Base-by-base conservation (phyloP, 2,329 filamentous ascomycete species). In the Sphaerostilbella broomeana region DNA sequence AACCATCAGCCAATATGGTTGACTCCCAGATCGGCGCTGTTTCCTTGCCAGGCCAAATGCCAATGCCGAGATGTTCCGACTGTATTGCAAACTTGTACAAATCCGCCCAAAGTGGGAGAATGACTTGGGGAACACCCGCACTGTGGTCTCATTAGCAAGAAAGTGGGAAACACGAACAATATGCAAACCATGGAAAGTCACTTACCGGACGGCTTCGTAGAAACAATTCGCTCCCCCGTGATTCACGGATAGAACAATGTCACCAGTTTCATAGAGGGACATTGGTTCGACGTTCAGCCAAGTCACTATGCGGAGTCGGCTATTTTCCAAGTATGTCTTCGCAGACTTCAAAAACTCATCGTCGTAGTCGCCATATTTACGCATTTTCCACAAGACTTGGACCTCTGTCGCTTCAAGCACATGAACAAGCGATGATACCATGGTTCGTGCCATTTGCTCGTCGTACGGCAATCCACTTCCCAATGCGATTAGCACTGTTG, bases 401-500 rank as follows among this genome's bases (percentile, higher is more conserved):
- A 53, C 32, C 2, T 52, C 31, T 3, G 48, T 48, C 25, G 39
- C 40, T 5, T 50, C 45, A 10, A 60, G 37, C 6, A 51, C 42
- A 3, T 29, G 28, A 3, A 36, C 27, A 7, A 62, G 24, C 2
- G 53, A 55, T 3, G 35, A 25, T 0, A 48, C 48, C 60, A 64
- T 61, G 8, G 27, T 38, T 4, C 12, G 25, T 9, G 57, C 58
- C 11, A 48, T 44, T 2, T 43, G 27, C 35, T 54, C 42, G 19
- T 42, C 42, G 30, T 51, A 55, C 4, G 47, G 46, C 17, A 61
- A 52, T 5, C 61, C 53, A 3, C 65, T 71, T 0, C 71, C 70
- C 0, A 74, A 56, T 38, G 69, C 72, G 7, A 75, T 60, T 10
- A 74, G 54, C 0, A 73, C 51, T 0, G 70, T 73, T 2, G 67